phyloP scores from a whole-genome alignment of 2,329 filamentous ascomycete species.

The Phyllosticta citrichinensis region DNA sequence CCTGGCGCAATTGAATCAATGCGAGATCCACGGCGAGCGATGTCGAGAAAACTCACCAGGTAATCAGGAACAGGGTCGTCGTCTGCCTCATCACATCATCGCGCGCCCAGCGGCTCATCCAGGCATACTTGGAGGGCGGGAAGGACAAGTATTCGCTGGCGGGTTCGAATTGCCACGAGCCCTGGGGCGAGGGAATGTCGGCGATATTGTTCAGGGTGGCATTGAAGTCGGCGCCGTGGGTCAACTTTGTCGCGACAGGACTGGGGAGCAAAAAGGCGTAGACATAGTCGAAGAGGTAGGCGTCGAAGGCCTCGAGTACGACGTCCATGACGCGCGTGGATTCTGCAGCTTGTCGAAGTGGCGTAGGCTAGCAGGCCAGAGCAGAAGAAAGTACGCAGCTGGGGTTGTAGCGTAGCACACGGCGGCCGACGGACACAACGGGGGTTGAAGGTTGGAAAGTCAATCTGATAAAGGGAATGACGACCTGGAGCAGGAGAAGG shows the following conservation, averaged over 20 bases:
- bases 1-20: constrained; percentile 40
- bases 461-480: neutral
- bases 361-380: neutral
- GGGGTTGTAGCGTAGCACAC: neutral
- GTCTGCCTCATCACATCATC: constrained; percentile 70
- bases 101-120: constrained; percentile 64
- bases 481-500: neutral
- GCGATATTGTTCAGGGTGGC: constrained; percentile 42
- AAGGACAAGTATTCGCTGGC: constrained; percentile 60
- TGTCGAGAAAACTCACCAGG: constrained; percentile 51
- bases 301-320: constrained; percentile 76
- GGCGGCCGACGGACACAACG: neutral
- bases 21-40: neutral
- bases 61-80: constrained; percentile 69
- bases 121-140: constrained; percentile 64
- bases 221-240: constrained; percentile 31
- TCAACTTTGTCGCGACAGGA: constrained; percentile 29
- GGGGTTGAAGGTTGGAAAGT: too few species aligned
- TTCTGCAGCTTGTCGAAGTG: neutral
- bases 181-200: constrained; percentile 29
- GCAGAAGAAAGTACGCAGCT: constrained; percentile 3
- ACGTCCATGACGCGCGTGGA: constrained; percentile 64
- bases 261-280: constrained; percentile 65
- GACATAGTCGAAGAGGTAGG: constrained; percentile 66
- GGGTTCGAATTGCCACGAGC: constrained; percentile 58